These are phyloP conservation scores for Solanum clarkiae DNA, from an alignment of 257 asterid species.

Conservation along the genomic window DNA sequence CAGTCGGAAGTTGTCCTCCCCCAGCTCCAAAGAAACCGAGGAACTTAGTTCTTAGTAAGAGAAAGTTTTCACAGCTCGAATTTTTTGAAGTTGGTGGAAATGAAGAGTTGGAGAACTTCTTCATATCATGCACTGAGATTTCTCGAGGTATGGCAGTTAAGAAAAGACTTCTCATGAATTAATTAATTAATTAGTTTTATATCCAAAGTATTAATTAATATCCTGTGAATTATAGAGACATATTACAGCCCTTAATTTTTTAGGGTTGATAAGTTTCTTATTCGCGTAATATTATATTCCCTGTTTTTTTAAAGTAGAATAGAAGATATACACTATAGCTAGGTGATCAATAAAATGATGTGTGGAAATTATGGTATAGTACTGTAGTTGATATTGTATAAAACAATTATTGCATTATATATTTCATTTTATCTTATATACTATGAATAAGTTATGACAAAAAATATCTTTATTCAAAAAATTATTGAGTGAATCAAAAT, in stretches of 20 bases:
- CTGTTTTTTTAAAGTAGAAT: not conserved
- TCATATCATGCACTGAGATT: constrained; percentile 3
- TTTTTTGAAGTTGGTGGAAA: constrained; percentile 12
- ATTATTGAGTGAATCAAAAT: not conserved
- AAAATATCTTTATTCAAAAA: not conserved
- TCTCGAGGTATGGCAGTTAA: constrained; percentile 2
- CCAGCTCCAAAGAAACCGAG: constrained; percentile 13
- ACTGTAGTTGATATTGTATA: not conserved
- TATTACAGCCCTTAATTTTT: not conserved
- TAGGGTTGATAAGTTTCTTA: not conserved
- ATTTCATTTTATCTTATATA: not conserved
- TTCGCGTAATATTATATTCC: not conserved
- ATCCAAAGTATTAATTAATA: not conserved
- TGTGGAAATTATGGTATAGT: not conserved
- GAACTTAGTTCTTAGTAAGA: not conserved
- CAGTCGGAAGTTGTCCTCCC: constrained; percentile 11
- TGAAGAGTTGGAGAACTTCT: constrained; percentile 23
- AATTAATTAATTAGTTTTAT: not conserved
- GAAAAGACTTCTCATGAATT: constrained; percentile 1
- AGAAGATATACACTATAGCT: not conserved
- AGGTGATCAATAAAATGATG: not conserved
- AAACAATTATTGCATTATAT: not conserved
- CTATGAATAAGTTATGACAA: not conserved
- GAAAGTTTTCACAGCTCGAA: not conserved
- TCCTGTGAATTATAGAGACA: not conserved